phyloP scores from a whole-genome alignment of 352 stramenopile genomes.

The Phytophthora hybrid region DNA sequence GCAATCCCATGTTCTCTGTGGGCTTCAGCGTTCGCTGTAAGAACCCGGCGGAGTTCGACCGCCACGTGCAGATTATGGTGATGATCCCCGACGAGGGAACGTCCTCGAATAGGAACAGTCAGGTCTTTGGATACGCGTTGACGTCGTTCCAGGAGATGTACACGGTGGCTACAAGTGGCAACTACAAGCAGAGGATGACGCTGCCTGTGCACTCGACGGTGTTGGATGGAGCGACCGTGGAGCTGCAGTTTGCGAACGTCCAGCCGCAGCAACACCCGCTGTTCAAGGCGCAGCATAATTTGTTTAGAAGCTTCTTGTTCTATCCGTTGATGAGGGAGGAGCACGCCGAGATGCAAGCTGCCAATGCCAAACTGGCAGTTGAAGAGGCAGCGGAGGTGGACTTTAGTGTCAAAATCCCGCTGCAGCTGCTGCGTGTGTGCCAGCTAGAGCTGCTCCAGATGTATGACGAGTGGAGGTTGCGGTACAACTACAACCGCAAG shows the following conservation, averaged over 20 bases:
- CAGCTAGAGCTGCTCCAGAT: conserved; percentile 77
- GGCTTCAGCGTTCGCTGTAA: conserved; percentile 71
- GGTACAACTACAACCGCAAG: conserved; percentile 88
- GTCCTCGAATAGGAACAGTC: conserved; percentile 65
- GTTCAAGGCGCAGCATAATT: conserved; percentile 55
- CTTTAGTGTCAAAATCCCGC: conserved; percentile 81
- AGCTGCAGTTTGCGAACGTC: conserved; percentile 67
- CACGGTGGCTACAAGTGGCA: conserved; percentile 65
- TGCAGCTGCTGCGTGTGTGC: conserved; percentile 80
- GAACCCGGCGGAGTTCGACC: conserved; percentile 53
- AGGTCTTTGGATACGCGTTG: conserved; percentile 75
- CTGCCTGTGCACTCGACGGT: conserved; percentile 74
- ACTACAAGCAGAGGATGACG: conserved; percentile 69
- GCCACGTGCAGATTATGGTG: conserved; percentile 78
- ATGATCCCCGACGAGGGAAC: conserved; percentile 84
- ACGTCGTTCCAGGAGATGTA: conserved; percentile 87
- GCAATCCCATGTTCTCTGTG: conserved; percentile 72
- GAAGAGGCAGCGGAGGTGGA: conserved; percentile 84
- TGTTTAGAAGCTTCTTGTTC: conserved; percentile 76
- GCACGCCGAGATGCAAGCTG: conserved; percentile 51
- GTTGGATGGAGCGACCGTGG: conserved; percentile 65
- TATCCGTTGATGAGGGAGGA: conserved; percentile 67
- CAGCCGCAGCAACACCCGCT: conserved; percentile 55
- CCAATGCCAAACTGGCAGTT: conserved; percentile 70
- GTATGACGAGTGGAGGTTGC: conserved; percentile 74